Base-by-base conservation (phyloP, 169 alveolate species). In the Cryptosporidium baileyi region DNA sequence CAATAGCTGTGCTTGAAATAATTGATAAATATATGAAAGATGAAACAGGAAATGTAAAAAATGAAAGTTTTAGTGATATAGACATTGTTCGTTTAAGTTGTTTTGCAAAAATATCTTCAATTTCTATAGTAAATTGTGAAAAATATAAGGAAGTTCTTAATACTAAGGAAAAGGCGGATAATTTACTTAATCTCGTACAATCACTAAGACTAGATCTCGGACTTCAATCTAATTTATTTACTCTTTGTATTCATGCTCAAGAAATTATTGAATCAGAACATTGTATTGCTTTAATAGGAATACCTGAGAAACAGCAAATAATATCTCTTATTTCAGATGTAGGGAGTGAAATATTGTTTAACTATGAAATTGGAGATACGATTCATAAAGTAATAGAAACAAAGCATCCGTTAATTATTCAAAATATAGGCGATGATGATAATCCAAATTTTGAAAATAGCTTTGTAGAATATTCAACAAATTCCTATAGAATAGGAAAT, bases 201-300 rank as follows among this genome's bases (percentile, higher is more conserved):
- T 74, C 85, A 5, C 24, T 74, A 54, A 51, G 85, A 9, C 74
- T 36, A 52, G 85, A 74, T 34, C 67, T 74, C 30, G 85, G 85
- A 36, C 43, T 74, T 7, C 85, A 74, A 51, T 74, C 85, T 38
- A 74, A 74, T 38, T 28, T 74, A 34, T 74, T 74, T 44, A 74
- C 85, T 1, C 67, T 74, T 5, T 74, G 85, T 22, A 52, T 74
- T 19, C 85, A 74, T 38, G 85, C 85, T 17, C 85, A 74, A 60
- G 85, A 74, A 57, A 74, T 74, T 45, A 74, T 74, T n/a, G 85
- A 74, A 15, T 74, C 85, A 15, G 85, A 74, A 28, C 85, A 74
- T 28, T 74, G 85, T 40, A 74, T 74, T 52, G 85, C 85, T 7
- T 43, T 74, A 54, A 74, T 74, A 40, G 85, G 85, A 36, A 74